phyloP scores from a whole-genome alignment of 306 rosid genomes.

The Quillaja saponaria region DNA sequence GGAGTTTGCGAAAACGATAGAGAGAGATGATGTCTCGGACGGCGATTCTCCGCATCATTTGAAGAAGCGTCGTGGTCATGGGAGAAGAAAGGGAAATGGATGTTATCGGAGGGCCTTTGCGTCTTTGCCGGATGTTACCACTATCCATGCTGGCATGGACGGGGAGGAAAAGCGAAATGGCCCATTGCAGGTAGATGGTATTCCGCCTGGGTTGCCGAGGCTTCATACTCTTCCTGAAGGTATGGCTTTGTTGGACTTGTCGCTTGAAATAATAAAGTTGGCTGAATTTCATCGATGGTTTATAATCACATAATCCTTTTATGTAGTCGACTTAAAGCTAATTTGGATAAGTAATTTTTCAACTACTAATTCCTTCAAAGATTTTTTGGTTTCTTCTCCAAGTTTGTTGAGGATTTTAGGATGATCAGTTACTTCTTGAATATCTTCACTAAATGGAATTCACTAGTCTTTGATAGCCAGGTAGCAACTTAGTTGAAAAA shows the following conservation, averaged over 20 bases:
- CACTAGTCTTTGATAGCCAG: neutral
- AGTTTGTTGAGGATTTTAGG: neutral
- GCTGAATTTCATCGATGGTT: constrained; percentile 1
- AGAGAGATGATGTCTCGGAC: constrained; percentile 39
- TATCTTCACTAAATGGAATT: constrained; percentile 11
- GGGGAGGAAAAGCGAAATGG: constrained; percentile 66
- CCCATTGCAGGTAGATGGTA: constrained; percentile 50
- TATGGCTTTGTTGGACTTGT: constrained; percentile 38
- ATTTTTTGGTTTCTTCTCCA: neutral
- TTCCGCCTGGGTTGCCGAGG: constrained; percentile 84
- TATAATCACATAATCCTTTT: neutral
- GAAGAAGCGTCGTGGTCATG: constrained; percentile 51
- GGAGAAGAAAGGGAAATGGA: constrained; percentile 43
- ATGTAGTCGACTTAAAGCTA: neutral
- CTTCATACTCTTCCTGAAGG: constrained; percentile 89
- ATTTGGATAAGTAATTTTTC: constrained; percentile 2
- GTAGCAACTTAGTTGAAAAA: neutral
- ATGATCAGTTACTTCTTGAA: neutral
- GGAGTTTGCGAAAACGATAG: constrained; percentile 85
- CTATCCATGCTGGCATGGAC: constrained; percentile 49
- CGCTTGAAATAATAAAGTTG: neutral
- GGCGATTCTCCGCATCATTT: constrained; percentile 54
- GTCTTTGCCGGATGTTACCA: constrained; percentile 80
- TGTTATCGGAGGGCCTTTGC: constrained; percentile 55
- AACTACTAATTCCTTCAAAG: neutral